phyloP scores from a whole-genome alignment of 169 alveolate species.

The Theileria equi region DNA sequence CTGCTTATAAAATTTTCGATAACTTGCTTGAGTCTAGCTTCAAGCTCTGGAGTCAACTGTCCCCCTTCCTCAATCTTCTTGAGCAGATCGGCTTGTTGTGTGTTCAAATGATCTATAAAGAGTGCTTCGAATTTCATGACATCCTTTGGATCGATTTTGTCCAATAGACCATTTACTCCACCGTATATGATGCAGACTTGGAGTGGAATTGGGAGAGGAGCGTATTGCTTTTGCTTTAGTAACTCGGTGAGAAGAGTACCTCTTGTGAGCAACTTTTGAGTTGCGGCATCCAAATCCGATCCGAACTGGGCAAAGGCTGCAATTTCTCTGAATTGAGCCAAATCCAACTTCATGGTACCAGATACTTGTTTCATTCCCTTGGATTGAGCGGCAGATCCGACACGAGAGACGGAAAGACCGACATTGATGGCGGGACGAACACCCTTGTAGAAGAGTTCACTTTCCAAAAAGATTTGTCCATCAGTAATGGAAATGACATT shows the following conservation, averaged over 20 bases:
- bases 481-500: slow-evolving; percentile 97
- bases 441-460: slow-evolving; percentile 96
- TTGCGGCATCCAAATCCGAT: slow-evolving; percentile 93
- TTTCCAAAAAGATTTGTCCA: slow-evolving; percentile 95
- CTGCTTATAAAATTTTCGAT: slow-evolving; percentile 49
- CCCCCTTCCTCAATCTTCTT: slow-evolving; percentile 53
- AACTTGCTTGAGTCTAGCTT: slow-evolving; percentile 33
- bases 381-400: slow-evolving; percentile 95
- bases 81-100: slow-evolving; percentile 52
- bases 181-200: slow-evolving; percentile 80
- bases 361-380: slow-evolving; percentile 88
- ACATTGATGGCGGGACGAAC: slow-evolving; percentile 98
- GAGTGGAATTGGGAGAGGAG: slow-evolving; percentile 76
- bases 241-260: slow-evolving; percentile 92
- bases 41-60: slow-evolving; percentile 52
- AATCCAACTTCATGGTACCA: slow-evolving; percentile 92
- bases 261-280: slow-evolving; percentile 90
- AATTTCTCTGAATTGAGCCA: slow-evolving; percentile 96
- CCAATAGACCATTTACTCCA: slow-evolving; percentile 81
- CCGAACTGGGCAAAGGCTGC: slow-evolving; percentile 97
- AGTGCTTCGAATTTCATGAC: slow-evolving; percentile 65
- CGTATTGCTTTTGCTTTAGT: slow-evolving; percentile 85
- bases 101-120: slow-evolving; percentile 41
- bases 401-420: slow-evolving; percentile 96
- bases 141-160: slow-evolving; percentile 66